Evolutionary conservation across 2,329 filamentous ascomycete genomes (phyloP).

Genomic region (Paramyrothecium sp.): DNA sequence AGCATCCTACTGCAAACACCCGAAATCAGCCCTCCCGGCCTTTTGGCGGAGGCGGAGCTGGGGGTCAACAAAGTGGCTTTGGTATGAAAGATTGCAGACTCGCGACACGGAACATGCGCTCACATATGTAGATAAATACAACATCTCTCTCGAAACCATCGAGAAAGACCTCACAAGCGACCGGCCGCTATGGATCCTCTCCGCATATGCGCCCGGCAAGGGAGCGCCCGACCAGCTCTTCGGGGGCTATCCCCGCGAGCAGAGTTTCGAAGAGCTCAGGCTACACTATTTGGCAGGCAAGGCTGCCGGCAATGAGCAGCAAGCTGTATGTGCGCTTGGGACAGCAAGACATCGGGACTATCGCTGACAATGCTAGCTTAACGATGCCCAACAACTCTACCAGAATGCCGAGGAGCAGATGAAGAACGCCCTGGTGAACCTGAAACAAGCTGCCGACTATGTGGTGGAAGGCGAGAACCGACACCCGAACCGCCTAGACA

Average conservation of each 20-base stretch:
- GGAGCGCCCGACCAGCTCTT: constrained; percentile 81
- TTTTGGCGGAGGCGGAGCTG: constrained; percentile 27
- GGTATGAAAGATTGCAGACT: constrained; percentile 12
- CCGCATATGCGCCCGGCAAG: constrained; percentile 76
- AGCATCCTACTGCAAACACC: constrained; percentile 45
- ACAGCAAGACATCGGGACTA: neutral
- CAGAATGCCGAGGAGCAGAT: constrained; percentile 69
- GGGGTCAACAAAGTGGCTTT: constrained; percentile 17
- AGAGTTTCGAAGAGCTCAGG: constrained; percentile 85
- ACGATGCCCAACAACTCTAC: constrained; percentile 60
- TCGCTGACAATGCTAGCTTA: constrained; percentile 42
- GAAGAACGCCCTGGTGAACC: constrained; percentile 64
- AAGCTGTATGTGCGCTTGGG: constrained; percentile 40
- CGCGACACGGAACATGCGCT: constrained; percentile 4
- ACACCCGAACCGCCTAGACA: constrained; percentile 73
- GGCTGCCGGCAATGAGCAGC: constrained; percentile 57
- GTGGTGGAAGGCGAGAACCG: constrained; percentile 63
- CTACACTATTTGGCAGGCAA: constrained; percentile 65
- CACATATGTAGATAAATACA: constrained; percentile 38
- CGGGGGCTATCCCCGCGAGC: constrained; percentile 74
- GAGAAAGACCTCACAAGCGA: constrained; percentile 67
- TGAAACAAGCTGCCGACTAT: constrained; percentile 71
- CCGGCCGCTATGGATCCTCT: constrained; percentile 80
- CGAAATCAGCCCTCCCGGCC: neutral
- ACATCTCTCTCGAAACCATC: constrained; percentile 58